Evolutionary conservation across 345 rosid species (phyloP).

Genomic region (Euphorbia pulcherrima): DNA sequence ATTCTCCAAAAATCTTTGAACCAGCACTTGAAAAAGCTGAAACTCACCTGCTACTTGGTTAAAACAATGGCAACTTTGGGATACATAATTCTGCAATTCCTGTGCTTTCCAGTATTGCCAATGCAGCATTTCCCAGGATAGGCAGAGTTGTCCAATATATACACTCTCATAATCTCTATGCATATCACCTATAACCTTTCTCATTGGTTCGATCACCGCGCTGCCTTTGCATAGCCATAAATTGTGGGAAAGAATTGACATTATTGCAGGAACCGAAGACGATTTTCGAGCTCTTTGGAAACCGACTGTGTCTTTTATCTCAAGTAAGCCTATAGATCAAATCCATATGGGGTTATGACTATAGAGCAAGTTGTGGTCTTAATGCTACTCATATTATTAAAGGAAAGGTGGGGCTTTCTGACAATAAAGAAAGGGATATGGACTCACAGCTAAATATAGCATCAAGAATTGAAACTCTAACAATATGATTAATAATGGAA

Average conservation of each 20-base stretch:
- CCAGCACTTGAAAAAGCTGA: slow-evolving; percentile 20
- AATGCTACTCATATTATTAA: not conserved
- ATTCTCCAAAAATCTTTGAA: slow-evolving; percentile 24
- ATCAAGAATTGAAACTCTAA: slow-evolving; percentile 4
- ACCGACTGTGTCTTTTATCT: slow-evolving; percentile 41
- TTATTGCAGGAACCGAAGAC: slow-evolving; percentile 20
- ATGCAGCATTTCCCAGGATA: slow-evolving; percentile 28
- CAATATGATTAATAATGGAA: slow-evolving; percentile 6
- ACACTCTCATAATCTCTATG: slow-evolving; percentile 22
- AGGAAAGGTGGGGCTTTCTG: not conserved
- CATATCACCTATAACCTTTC: slow-evolving; percentile 41
- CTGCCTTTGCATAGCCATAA: slow-evolving; percentile 42
- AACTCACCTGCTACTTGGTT: slow-evolving; percentile 25
- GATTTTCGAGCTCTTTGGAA: slow-evolving; percentile 14
- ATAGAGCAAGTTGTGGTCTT: not conserved
- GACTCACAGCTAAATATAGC: slow-evolving; percentile 18
- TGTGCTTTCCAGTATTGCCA: slow-evolving; percentile 25
- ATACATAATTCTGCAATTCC: slow-evolving; percentile 9
- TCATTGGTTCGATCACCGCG: slow-evolving; percentile 29
- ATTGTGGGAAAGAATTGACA: slow-evolving; percentile 32
- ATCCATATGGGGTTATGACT: not conserved
- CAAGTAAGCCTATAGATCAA: slow-evolving; percentile 45
- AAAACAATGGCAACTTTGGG: slow-evolving; percentile 9
- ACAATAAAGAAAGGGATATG: slow-evolving; percentile 14
- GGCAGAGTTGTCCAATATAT: slow-evolving; percentile 22